A percentile compares a stretch with the other conserved stretches of the same genome.
phyloP scores from a whole-genome alignment of 208 protist genomes.

The Acanthamoeba healyi region DNA sequence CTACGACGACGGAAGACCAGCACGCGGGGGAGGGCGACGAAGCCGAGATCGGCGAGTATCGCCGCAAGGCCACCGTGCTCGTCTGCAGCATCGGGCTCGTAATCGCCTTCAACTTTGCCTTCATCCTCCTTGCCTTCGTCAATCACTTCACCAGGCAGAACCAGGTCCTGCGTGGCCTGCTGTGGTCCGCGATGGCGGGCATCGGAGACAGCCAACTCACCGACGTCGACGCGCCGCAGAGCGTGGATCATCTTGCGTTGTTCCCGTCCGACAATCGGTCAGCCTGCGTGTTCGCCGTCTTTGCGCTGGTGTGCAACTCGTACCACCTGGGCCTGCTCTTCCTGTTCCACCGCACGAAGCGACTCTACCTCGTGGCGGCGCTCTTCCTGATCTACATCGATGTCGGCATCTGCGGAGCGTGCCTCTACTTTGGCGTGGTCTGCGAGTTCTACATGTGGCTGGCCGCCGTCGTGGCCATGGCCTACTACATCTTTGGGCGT shows the following conservation, averaged over 20 bases:
- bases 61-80: neutral
- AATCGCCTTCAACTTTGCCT: neutral
- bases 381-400: constrained; percentile 6
- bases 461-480: neutral
- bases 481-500: constrained; percentile 24
- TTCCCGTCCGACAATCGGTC: neutral
- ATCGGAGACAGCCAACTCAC: too few relatives aligned
- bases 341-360: neutral
- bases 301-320: neutral
- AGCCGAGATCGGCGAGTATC: neutral
- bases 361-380: neutral
- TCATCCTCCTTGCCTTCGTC: neutral
- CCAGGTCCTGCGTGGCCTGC: neutral
- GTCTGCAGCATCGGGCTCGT: neutral
- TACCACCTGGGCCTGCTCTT: neutral
- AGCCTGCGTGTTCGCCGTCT: neutral
- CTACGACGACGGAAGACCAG: neutral
- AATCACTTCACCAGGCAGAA: neutral
- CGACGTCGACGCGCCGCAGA: too few relatives aligned
- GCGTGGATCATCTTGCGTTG: neutral
- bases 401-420: neutral
- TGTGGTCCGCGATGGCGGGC: neutral
- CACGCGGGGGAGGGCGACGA: neutral
- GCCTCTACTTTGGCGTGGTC: constrained; percentile 17
- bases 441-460: constrained; percentile 42